Percentiles rank a stretch among this genome's conserved stretches.
Evolutionary conservation across 2,329 filamentous ascomycete genomes (phyloP).

Genomic region (Fusarium caatingaense): DNA sequence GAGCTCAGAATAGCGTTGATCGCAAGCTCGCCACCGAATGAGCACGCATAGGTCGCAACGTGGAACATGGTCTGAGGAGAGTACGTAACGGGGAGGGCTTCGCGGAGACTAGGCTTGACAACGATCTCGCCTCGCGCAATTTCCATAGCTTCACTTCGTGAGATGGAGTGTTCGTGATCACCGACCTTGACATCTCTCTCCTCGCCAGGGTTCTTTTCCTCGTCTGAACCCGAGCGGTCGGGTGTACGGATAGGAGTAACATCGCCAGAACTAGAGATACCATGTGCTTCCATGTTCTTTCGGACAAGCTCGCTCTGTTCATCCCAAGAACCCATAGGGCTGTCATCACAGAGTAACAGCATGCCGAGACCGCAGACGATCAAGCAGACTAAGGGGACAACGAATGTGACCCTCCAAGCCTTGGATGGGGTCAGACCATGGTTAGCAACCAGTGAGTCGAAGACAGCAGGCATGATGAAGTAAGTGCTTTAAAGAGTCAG

Average conservation of each 20-base stretch:
- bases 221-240: conserved; percentile 52
- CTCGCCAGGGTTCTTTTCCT: conserved; percentile 51
- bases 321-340: conserved; percentile 83
- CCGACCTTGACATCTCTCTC: conserved; percentile 52
- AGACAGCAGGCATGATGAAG: conserved; percentile 92
- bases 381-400: conserved; percentile 85
- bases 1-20: conserved; percentile 70
- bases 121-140: conserved; percentile 65
- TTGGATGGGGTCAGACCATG: conserved; percentile 71
- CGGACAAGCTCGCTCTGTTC: conserved; percentile 72
- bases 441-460: conserved; percentile 75
- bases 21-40: conserved; percentile 71
- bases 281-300: conserved; percentile 62
- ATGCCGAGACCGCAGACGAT: conserved; percentile 73
- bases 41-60: conserved; percentile 69
- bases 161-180: conserved; percentile 60
- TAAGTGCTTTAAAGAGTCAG: conserved; percentile 67
- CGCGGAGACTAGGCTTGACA: conserved; percentile 66
- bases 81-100: conserved; percentile 58
- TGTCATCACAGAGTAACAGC: conserved; percentile 81
- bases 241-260: conserved; percentile 62
- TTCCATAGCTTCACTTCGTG: conserved; percentile 64
- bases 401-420: conserved; percentile 86
- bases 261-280: conserved; percentile 55
- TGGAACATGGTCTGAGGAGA: conserved; percentile 68